Percentiles rank a stretch among this genome's conserved stretches.
phyloP scores from a whole-genome alignment of 257 asterid species.

The Ocimum tenuiflorum region DNA sequence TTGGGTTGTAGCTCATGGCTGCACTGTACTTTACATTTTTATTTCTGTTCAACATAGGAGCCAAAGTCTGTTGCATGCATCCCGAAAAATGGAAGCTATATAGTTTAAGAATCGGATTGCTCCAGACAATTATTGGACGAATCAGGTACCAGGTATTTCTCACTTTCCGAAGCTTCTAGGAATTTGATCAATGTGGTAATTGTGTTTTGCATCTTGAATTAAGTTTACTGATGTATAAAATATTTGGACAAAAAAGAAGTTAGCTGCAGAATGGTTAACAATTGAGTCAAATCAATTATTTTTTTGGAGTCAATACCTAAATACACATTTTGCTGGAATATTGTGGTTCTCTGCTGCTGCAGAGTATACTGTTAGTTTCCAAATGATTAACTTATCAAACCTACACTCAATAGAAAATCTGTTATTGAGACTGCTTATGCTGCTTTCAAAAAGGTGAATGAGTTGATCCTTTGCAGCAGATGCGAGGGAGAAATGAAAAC shows the following conservation, averaged over 20 bases:
- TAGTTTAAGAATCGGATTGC: constrained; percentile 42
- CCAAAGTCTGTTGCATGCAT: constrained; percentile 28
- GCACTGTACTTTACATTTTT: background rate
- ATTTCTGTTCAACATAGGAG: constrained; percentile 37
- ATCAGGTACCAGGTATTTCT: constrained; percentile 43
- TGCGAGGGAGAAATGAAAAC: background rate
- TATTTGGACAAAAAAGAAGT: constrained; percentile 2
- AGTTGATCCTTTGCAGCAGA: background rate
- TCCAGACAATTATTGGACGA: constrained; percentile 39
- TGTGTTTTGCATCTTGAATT: constrained; percentile 15
- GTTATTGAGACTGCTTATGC: constrained; percentile 8
- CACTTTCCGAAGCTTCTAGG: background rate
- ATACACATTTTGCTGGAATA: background rate
- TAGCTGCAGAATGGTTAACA: constrained; percentile 8
- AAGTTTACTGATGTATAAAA: background rate
- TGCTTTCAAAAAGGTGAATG: background rate
- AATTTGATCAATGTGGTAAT: background rate
- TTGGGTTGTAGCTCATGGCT: background rate
- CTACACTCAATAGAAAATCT: background rate
- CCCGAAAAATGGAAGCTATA: constrained; percentile 45
- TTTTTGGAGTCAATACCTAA: constrained; percentile 1
- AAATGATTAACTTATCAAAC: constrained; percentile 10
- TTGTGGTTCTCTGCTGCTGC: background rate
- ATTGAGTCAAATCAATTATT: constrained; percentile 6
- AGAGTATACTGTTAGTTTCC: background rate